Conservation (phyloP, 805 yeast genomes). For the Candida peoriensis region DNA sequence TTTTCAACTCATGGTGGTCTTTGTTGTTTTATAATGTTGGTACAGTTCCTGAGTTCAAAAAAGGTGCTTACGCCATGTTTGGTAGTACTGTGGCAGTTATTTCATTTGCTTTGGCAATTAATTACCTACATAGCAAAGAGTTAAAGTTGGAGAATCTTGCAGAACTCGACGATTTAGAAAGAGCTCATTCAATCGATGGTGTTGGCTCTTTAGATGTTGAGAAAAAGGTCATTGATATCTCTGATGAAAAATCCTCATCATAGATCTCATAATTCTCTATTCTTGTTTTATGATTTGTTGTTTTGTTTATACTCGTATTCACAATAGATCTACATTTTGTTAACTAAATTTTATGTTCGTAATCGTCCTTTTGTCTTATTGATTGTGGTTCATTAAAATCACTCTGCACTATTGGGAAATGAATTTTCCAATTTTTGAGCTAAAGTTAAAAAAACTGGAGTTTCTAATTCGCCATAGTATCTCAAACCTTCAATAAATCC, state of each 20-base stretch:
- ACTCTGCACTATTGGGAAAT: constrained; percentile 12
- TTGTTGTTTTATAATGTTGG: constrained; percentile 46
- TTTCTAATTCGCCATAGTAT: constrained; percentile 45
- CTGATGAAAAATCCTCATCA: background rate
- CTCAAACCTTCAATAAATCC: constrained; percentile 42
- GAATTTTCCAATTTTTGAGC: constrained; percentile 36
- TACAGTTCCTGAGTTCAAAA: constrained; percentile 43
- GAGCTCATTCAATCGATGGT: constrained; percentile 1
- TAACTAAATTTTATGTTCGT: too few relatives aligned
- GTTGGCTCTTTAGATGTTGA: background rate
- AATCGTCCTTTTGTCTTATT: background rate
- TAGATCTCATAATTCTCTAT: background rate
- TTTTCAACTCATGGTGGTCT: constrained; percentile 62
- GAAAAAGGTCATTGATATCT: background rate
- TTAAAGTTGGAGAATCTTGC: constrained; percentile 3
- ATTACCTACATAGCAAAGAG: constrained; percentile 39
- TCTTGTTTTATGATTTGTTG: too few relatives aligned
- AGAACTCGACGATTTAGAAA: constrained; percentile 2
- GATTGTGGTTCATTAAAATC: background rate
- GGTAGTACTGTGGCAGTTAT: constrained; percentile 43
- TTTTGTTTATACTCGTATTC: too few relatives aligned
- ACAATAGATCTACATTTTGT: too few relatives aligned
- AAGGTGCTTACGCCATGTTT: constrained; percentile 54
- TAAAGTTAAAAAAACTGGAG: constrained; percentile 38
- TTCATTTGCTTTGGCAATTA: constrained; percentile 34